Evolutionary conservation across 176 grass and related monocot genomes (phyloP).

Genomic region (Stipa capillata): DNA sequence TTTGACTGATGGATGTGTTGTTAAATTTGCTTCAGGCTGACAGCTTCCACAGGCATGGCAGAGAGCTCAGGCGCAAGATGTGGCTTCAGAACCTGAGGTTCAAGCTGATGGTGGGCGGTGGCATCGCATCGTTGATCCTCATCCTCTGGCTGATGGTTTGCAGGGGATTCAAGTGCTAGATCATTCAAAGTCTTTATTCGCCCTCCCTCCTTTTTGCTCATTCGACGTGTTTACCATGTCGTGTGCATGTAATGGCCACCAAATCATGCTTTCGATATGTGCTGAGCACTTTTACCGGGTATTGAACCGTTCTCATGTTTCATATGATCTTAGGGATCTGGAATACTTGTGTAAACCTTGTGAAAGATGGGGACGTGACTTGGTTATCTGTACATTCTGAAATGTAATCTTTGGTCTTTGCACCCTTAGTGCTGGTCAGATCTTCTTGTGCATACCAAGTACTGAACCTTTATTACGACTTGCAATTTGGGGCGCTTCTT

Average conservation of each 20-base stretch:
- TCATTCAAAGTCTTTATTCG: not conserved
- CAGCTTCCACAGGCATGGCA: slow-evolving; percentile 92
- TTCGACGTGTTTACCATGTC: slow-evolving; percentile 2
- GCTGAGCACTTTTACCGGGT: not conserved
- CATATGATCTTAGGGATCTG: slow-evolving; percentile 9
- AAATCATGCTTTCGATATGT: not conserved
- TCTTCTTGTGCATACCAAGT: not conserved
- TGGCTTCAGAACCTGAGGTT: slow-evolving; percentile 94
- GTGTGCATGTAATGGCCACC: slow-evolving; percentile 21
- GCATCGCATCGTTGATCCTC: slow-evolving; percentile 38
- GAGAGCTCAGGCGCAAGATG: slow-evolving; percentile 96
- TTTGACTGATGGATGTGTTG: not conserved
- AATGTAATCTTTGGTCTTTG: not conserved
- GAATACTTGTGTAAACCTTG: not conserved
- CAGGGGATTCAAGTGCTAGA: slow-evolving; percentile 67
- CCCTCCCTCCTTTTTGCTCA: too few species aligned
- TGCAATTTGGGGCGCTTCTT: too few species aligned
- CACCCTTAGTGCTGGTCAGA: not conserved
- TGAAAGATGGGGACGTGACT: not conserved
- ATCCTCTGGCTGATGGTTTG: slow-evolving; percentile 83
- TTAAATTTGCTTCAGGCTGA: slow-evolving; percentile 57
- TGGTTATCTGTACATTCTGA: slow-evolving; percentile 31
- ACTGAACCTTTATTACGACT: not conserved
- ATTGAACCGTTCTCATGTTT: not conserved
- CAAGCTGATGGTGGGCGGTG: slow-evolving; percentile 79